phyloP scores from a whole-genome alignment of 495 filamentous ascomycete species.

The Hypoxylon perforatum region DNA sequence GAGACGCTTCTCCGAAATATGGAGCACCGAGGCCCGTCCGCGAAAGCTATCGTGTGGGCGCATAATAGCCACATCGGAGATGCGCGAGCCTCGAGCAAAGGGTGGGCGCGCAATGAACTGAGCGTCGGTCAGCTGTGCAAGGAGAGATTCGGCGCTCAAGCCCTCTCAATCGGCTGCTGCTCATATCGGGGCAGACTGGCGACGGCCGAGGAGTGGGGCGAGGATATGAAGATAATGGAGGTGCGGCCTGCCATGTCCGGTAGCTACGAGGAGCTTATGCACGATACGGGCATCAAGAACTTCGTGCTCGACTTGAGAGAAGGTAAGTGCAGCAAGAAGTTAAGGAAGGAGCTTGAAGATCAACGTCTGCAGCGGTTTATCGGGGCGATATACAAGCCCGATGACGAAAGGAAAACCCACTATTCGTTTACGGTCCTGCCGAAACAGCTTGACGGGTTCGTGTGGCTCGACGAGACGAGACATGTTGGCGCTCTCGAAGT shows the following conservation, averaged over 20 bases:
- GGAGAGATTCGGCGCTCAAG: conserved; percentile 58
- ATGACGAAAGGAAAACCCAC: conserved; percentile 65
- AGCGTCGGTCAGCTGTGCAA: conserved; percentile 69
- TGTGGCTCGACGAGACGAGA: conserved; percentile 67
- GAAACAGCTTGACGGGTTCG: conserved; percentile 64
- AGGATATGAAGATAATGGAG: conserved; percentile 66
- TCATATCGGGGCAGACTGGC: conserved; percentile 68
- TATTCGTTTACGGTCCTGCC: conserved; percentile 65
- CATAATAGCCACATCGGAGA: conserved; percentile 72
- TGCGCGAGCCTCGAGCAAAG: conserved; percentile 67
- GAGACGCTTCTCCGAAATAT: conserved; percentile 62
- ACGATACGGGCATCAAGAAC: too few relatives aligned
- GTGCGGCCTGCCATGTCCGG: too few relatives aligned
- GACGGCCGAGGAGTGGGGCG: conserved; percentile 66
- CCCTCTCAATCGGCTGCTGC: conserved; percentile 64
- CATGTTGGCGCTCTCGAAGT: conserved; percentile 64
- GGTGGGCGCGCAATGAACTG: conserved; percentile 59
- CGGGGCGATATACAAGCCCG: conserved; percentile 69
- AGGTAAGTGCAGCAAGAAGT: conserved; percentile 46
- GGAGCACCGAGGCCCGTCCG: conserved; percentile 51
- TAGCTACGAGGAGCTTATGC: too few relatives aligned
- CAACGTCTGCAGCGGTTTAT: conserved; percentile 65
- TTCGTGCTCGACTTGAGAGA: conserved; percentile 64
- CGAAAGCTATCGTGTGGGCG: conserved; percentile 69
- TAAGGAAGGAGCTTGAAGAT: conserved; percentile 55